Evolutionary conservation across 805 yeast species (phyloP), one percentile per base, ranked within the genome.

Genomic region (Lipomyces yamadae): DNA sequence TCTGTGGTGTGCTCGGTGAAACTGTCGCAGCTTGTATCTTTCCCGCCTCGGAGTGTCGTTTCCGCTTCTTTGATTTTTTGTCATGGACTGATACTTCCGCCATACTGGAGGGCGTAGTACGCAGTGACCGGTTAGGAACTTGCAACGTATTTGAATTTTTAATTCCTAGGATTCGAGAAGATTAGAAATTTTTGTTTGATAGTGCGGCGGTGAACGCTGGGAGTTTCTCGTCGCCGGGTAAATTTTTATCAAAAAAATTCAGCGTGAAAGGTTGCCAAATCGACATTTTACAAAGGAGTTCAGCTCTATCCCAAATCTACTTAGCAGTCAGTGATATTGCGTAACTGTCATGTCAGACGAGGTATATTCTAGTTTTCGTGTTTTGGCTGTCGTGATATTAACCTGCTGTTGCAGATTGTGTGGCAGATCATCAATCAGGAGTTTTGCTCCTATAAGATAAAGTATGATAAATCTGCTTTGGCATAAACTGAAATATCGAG

Each of bases 361-460:
- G 66, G 71, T 66, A 48, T 2, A 61, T 64, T 24, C 10, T 39
- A 7, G 30, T 10, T 24, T 52, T 55, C 35, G 53, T 42, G 18
- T 42, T 15, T n/a, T 42, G 7, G 8, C 5, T 5, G 24, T n/a
- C 48, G 6, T 42, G 48, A 15, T 42, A 42, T 42, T 42, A 42
- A 42, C 48, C 24, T 42, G n/a, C 18, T 15, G 60, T 32, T 34
- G 33, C 52, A 94, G 85, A 88, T 95, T 72, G 91, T 95, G 75
- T 95, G 99, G 99, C 96, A 91, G 81, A 95, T 94, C 68, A 91
- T 95, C 74, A 92, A 93, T 81, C 92, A 91, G 77, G 94, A 92
- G 77, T 95, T 94, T 76, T 95, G 99, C 82, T 91, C 99, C 30
- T 95, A 90, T 82, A 94, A 94, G 79, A 82, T 95, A 74, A 90